Base-by-base conservation (phyloP, 768 basidiomycete genomes). In the Steccherinum ochraceum region DNA sequence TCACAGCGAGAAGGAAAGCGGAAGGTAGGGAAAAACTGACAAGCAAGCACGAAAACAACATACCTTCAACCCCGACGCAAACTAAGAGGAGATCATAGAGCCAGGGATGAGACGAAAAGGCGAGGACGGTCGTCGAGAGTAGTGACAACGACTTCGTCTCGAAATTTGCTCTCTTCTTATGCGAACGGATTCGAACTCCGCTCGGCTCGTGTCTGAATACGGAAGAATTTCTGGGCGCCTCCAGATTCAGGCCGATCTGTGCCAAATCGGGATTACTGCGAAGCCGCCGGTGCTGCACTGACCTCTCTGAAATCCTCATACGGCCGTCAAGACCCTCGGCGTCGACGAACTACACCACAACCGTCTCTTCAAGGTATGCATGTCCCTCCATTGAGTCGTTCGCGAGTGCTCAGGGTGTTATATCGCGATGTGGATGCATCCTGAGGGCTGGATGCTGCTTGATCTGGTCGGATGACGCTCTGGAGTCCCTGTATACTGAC, bases 1-100 rank as follows among this genome's bases (percentile, higher is more conserved):
- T 90, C 88, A 80, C 77, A 59, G 73, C 59, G 25, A 35, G n/a
- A n/a, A n/a, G 7, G 42, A 40, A 52, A 24, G 35, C 24, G 19
- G 19, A 70, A 69, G 35, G 46, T 49, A 51, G 30, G 23, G 51
- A 70, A 67, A 57, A 57, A 40, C 40, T 45, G 35, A n/a, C 35
- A n/a, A n/a, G n/a, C n/a, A n/a, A n/a, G n/a, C n/a, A n/a, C n/a
- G n/a, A n/a, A n/a, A n/a, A n/a, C n/a, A n/a, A n/a, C n/a, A n/a
- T n/a, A n/a, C n/a, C n/a, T n/a, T n/a, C n/a, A n/a, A n/a, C n/a
- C n/a, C n/a, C n/a, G n/a, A n/a, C n/a, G n/a, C n/a, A n/a, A n/a
- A n/a, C n/a, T n/a, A n/a, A n/a, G n/a, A n/a, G n/a, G n/a, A n/a
- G n/a, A n/a, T n/a, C n/a, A n/a, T n/a, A n/a, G n/a, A n/a, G n/a